A percentile compares a stretch with the other conserved stretches of the same genome.
phyloP scores from a whole-genome alignment of 176 grass and related monocot species.

The Echinochloa phyllopogon region DNA sequence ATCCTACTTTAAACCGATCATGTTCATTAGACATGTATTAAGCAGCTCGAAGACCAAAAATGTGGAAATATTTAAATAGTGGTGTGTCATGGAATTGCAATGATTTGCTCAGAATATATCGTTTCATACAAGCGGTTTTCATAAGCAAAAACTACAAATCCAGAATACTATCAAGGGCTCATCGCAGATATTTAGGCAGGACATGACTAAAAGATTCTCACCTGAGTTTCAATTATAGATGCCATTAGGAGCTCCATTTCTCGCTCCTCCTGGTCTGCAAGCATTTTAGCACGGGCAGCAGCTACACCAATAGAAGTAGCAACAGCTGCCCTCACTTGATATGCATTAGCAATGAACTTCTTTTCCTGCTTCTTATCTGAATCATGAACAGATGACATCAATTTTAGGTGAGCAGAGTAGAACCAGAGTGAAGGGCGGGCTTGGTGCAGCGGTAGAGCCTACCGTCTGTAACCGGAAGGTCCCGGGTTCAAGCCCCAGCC shows the following conservation, averaged over 20 bases:
- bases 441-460: too few relatives aligned
- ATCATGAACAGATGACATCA: conserved; percentile 10
- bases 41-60: background rate
- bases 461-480: too few relatives aligned
- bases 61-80: background rate
- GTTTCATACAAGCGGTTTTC: background rate
- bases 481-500: too few relatives aligned
- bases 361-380: conserved; percentile 48
- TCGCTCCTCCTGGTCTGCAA: conserved; percentile 87
- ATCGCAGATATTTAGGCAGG: conserved; percentile 5
- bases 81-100: background rate
- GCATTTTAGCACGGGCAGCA: conserved; percentile 90
- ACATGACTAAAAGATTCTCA: conserved; percentile 27
- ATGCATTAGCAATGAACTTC: conserved; percentile 59
- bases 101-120: background rate
- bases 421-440: too few relatives aligned
- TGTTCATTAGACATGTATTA: background rate
- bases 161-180: background rate
- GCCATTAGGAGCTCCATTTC: conserved; percentile 97
- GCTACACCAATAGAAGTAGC: conserved; percentile 81
- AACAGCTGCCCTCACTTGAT: conserved; percentile 79
- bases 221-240: conserved; percentile 96
- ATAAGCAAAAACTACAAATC: background rate
- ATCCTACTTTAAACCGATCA: background rate
- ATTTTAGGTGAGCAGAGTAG: conserved; percentile 33